Percentiles rank a stretch among this genome's conserved stretches.
phyloP scores from a whole-genome alignment of 2,329 filamentous ascomycete genomes.

The Colletotrichum sp. region DNA sequence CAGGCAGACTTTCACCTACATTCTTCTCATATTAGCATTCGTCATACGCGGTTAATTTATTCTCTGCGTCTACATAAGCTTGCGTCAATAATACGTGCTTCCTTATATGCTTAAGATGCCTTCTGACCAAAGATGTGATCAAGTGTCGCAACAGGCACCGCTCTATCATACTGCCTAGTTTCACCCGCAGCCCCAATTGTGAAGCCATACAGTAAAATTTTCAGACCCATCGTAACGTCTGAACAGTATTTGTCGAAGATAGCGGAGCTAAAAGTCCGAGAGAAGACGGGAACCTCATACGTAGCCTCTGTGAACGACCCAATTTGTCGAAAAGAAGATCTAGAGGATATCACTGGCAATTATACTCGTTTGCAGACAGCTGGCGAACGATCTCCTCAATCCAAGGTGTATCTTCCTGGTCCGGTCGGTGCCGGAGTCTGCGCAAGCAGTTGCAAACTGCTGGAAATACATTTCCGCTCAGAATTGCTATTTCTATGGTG shows the following conservation, averaged over 20 bases:
- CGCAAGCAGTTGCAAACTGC: not conserved
- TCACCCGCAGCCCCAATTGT: not conserved
- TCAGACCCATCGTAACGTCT: not conserved
- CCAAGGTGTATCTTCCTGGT: not conserved
- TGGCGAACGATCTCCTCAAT: not conserved
- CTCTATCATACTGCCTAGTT: not conserved
- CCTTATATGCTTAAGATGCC: not conserved
- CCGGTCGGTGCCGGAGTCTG: not conserved
- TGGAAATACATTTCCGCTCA: not conserved
- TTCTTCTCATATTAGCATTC: not conserved
- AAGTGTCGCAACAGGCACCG: not conserved
- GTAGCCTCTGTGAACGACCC: not conserved
- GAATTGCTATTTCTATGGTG: not conserved
- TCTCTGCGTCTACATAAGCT: not conserved
- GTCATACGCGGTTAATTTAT: not conserved
- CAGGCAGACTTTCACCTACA: not conserved
- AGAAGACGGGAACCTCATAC: not conserved
- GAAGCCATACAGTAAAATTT: not conserved
- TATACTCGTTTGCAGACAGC: not conserved
- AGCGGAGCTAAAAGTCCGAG: not conserved
- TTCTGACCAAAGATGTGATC: not conserved
- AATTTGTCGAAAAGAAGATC: not conserved
- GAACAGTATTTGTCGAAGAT: not conserved
- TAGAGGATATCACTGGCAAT: not conserved
- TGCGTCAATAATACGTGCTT: not conserved